A percentile compares a stretch with the other conserved stretches of the same genome.
Conservation (phyloP, 148 eudicot genomes). For the Arctostaphylos glauca region DNA sequence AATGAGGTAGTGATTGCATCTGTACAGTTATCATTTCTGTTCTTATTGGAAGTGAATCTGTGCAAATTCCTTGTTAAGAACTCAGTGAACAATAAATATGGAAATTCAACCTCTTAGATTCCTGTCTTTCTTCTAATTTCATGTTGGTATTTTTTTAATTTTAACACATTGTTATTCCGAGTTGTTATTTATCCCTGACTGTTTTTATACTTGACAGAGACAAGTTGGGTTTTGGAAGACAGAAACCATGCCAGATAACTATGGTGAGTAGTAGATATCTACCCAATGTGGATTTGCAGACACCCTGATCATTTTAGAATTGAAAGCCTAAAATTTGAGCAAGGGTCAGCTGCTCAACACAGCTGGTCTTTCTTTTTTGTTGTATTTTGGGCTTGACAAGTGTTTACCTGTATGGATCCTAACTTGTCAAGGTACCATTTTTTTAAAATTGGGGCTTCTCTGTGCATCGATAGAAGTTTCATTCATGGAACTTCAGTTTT, state of each 20-base stretch:
- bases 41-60: background rate
- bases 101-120: background rate
- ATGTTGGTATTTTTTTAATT: background rate
- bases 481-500: background rate
- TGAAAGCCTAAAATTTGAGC: conserved; percentile 4
- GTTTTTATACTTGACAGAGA: conserved; percentile 41
- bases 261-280: conserved; percentile 34
- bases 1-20: conserved; percentile 41
- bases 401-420: background rate
- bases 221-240: conserved; percentile 51
- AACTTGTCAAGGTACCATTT: background rate
- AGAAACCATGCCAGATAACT: conserved; percentile 34
- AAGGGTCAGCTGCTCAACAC: conserved; percentile 7
- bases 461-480: background rate
- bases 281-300: background rate
- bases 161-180: conserved; percentile 1
- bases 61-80: background rate
- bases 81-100: background rate
- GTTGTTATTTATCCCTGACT: conserved; percentile 1
- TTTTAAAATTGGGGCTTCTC: background rate
- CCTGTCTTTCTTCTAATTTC: background rate
- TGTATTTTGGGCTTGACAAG: background rate
- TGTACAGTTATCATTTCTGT: background rate
- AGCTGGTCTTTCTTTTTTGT: background rate
- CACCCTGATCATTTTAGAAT: no score